Base-by-base conservation (phyloP, 495 filamentous ascomycete genomes). In the Aspergillus incahuasiensis region DNA sequence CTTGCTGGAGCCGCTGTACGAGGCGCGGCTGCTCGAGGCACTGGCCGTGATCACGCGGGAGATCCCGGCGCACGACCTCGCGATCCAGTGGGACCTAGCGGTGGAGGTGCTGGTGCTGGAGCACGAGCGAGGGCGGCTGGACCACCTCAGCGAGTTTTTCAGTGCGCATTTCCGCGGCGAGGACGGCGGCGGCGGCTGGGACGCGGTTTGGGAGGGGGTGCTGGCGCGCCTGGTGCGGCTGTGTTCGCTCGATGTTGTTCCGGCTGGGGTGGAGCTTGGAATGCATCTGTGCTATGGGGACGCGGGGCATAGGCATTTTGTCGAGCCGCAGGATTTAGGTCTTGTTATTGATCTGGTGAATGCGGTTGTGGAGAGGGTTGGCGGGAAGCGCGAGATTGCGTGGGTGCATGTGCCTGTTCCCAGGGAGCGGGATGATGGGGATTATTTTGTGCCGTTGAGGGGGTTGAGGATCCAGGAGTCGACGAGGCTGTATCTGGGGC, bases 261-360 rank as follows among this genome's bases (percentile, higher is more conserved):
- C 25, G 25, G 25, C 25, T 3, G 25, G 8, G 3, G 25, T 28
- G 3, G 61, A 28, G 40, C 22, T 78, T 39, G 71, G 70, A 8
- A 70, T 70, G 38, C 76, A 79, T 58, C 63, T 79, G 19, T 80
- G 76, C 57, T 80, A 79, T 50, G 74, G 76, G 45, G 74, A 79
- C 52, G 49, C 70, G 1, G 53, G 50, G 4, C 73, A 77, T 52
- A 60, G 60, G 41, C 76, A 76, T 63, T 77, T 73, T 30, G 39
- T 74, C 15, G 70, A 78, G 48, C 75, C 76, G 0, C 50, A 65
- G 6, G 66, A 75, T 48, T 46, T 63, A 25, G 44, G 48, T 3
- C 43, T 72, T 7, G 18, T 64, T 20, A 68, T 74, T 3, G 52
- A 68, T 20, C 38, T 76, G 22, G 70, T 69, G 8, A 71, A 69